Conservation (phyloP, 768 basidiomycete genomes). For the Steccherinum ochraceum region DNA sequence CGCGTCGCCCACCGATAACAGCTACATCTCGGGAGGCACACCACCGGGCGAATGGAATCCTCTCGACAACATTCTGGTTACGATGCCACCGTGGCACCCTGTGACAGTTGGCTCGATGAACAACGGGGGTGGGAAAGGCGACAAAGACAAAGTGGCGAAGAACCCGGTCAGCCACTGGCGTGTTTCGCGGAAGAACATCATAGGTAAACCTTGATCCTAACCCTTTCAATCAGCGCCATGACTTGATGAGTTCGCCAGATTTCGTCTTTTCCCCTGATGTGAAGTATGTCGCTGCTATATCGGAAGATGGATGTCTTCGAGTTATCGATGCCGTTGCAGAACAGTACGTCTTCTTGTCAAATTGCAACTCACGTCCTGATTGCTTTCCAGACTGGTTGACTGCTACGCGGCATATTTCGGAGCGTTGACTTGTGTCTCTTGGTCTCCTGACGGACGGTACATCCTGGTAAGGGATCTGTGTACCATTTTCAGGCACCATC, state of each 20-base stretch:
- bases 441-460: slow-evolving; percentile 95
- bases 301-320: slow-evolving; percentile 88
- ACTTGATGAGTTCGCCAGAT: no score
- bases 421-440: slow-evolving; percentile 80
- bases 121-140: slow-evolving; percentile 18
- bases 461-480: slow-evolving; percentile 50
- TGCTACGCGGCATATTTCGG: slow-evolving; percentile 96
- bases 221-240: no score
- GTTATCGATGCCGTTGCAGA: slow-evolving; percentile 87
- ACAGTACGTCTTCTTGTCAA: slow-evolving; percentile 45
- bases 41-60: slow-evolving; percentile 66
- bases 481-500: neutral
- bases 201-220: slow-evolving; percentile 43
- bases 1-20: slow-evolving; percentile 15
- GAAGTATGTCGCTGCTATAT: slow-evolving; percentile 81
- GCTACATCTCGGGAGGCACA: slow-evolving; percentile 16
- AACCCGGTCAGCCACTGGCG: slow-evolving; percentile 93
- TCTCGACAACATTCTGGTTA: slow-evolving; percentile 66
- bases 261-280: slow-evolving; percentile 94
- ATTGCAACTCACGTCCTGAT: slow-evolving; percentile 2
- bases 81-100: slow-evolving; percentile 85
- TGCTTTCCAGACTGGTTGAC: slow-evolving; percentile 66
- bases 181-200: slow-evolving; percentile 61
- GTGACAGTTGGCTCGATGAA: slow-evolving; percentile 39
- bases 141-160: slow-evolving; percentile 68